Evolutionary conservation across 352 stramenopile genomes (phyloP).

Genomic region (Globisporangium emineosum): DNA sequence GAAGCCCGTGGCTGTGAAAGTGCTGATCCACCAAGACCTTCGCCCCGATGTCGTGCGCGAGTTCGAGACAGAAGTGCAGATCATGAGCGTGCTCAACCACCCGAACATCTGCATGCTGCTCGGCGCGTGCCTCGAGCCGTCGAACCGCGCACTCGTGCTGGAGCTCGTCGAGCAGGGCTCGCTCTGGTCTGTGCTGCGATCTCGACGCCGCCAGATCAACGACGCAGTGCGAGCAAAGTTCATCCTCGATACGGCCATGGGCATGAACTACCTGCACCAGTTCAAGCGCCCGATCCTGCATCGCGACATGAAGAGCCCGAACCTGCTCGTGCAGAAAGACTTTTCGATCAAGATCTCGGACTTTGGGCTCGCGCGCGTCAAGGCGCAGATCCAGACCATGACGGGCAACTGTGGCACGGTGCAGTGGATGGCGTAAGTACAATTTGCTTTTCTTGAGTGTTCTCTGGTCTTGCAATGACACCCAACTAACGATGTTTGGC

Average conservation of each 20-base stretch:
- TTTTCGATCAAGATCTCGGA: constrained; percentile 91
- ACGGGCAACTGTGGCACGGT: constrained; percentile 89
- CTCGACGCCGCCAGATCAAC: constrained; percentile 36
- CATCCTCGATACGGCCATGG: constrained; percentile 69
- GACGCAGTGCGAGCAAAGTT: constrained; percentile 52
- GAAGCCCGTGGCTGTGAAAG: constrained; percentile 63
- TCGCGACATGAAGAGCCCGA: constrained; percentile 89
- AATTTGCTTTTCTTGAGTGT: background rate
- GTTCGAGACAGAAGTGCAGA: constrained; percentile 81
- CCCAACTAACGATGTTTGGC: background rate
- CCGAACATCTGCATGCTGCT: constrained; percentile 97
- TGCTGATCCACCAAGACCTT: constrained; percentile 73
- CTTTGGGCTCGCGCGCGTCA: constrained; percentile 90
- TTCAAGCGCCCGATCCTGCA: constrained; percentile 87
- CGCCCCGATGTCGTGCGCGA: constrained; percentile 63
- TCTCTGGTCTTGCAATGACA: constrained; percentile 5
- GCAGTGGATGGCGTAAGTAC: constrained; percentile 85
- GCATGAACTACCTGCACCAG: constrained; percentile 88
- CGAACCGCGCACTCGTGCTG: constrained; percentile 94
- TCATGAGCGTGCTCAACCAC: constrained; percentile 91
- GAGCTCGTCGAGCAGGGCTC: constrained; percentile 92
- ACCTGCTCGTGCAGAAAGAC: constrained; percentile 82
- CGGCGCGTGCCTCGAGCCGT: constrained; percentile 91
- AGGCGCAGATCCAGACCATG: constrained; percentile 91
- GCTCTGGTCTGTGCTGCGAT: constrained; percentile 90